Evolutionary conservation across 495 filamentous ascomycete species (phyloP).

Genomic region (Penicillium silybi): DNA sequence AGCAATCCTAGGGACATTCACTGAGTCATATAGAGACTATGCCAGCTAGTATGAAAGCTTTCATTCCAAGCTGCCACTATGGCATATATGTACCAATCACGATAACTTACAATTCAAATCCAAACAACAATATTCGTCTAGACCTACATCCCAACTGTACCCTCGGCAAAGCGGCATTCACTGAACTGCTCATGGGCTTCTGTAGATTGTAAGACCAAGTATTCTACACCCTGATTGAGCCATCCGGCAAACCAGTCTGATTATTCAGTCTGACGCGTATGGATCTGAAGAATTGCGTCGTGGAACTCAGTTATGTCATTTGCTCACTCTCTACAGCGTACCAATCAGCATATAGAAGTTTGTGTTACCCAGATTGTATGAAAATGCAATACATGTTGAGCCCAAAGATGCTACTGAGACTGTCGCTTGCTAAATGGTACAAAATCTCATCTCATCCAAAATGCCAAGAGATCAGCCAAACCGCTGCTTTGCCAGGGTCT

Average conservation of each 20-base stretch:
- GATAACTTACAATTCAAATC: no score
- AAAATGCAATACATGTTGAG: neutral
- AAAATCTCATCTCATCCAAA: neutral
- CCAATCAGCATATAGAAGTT: no score
- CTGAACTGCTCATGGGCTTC: neutral
- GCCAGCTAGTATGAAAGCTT: no score
- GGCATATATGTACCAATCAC: no score
- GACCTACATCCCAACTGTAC: slow-evolving; percentile 9
- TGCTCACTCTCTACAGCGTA: slow-evolving; percentile 1
- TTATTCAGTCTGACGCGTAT: slow-evolving; percentile 7
- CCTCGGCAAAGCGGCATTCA: slow-evolving; percentile 13
- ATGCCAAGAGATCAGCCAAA: slow-evolving; percentile 26
- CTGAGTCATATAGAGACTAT: no score
- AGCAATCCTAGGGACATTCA: no score
- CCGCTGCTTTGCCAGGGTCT: slow-evolving; percentile 42
- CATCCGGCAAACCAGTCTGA: neutral
- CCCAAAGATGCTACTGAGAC: neutral
- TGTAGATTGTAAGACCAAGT: slow-evolving; percentile 1
- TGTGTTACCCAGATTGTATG: neutral
- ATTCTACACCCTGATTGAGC: slow-evolving; percentile 10
- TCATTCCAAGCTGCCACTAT: no score
- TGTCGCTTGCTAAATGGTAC: neutral
- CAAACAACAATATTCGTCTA: no score
- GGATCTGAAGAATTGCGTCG: slow-evolving; percentile 1
- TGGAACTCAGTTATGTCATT: slow-evolving; percentile 1